Percentiles rank a stretch among this genome's conserved stretches.
Evolutionary conservation across 495 filamentous ascomycete genomes (phyloP).

Genomic region (Aspergillus heteromorphus): DNA sequence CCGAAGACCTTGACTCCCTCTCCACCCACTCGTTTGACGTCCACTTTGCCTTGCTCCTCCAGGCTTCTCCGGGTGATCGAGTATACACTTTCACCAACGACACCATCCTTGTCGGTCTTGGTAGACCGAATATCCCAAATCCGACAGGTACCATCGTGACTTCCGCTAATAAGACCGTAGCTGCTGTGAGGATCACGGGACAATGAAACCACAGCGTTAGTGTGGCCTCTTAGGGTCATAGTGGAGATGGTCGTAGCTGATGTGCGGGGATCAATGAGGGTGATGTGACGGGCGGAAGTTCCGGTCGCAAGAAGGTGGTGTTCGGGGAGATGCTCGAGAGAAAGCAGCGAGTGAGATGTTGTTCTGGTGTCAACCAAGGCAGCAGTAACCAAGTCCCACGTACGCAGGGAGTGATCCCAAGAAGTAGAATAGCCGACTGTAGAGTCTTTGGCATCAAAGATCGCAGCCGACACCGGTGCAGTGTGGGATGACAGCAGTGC

Average conservation of each 20-base stretch:
- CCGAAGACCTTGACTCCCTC: conserved; percentile 88
- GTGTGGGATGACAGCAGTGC: conserved; percentile 66
- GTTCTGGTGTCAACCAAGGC: conserved; percentile 70
- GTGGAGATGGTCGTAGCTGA: conserved; percentile 66
- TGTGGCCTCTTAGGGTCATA: conserved; percentile 86
- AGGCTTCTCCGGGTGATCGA: conserved; percentile 68
- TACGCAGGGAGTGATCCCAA: conserved; percentile 83
- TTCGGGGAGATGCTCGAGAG: conserved; percentile 61
- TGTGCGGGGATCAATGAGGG: conserved; percentile 79
- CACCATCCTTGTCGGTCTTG: conserved; percentile 58
- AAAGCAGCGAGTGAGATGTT: conserved; percentile 74
- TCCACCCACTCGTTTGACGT: conserved; percentile 53
- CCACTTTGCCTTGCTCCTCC: conserved; percentile 43
- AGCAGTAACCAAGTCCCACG: conserved; percentile 82
- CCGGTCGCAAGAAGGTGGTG: conserved; percentile 76
- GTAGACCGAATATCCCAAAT: conserved; percentile 86
- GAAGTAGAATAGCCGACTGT: conserved; percentile 87
- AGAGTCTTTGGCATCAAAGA: conserved; percentile 77
- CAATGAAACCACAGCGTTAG: conserved; percentile 71
- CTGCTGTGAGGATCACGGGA: conserved; percentile 65
- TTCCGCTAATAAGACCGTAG: conserved; percentile 74
- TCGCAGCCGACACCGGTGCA: conserved; percentile 62
- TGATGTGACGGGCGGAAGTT: conserved; percentile 79
- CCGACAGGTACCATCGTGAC: conserved; percentile 83
- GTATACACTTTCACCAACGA: conserved; percentile 76